Conservation (phyloP, 768 basidiomycete species). For the Tremella fuciformis region DNA sequence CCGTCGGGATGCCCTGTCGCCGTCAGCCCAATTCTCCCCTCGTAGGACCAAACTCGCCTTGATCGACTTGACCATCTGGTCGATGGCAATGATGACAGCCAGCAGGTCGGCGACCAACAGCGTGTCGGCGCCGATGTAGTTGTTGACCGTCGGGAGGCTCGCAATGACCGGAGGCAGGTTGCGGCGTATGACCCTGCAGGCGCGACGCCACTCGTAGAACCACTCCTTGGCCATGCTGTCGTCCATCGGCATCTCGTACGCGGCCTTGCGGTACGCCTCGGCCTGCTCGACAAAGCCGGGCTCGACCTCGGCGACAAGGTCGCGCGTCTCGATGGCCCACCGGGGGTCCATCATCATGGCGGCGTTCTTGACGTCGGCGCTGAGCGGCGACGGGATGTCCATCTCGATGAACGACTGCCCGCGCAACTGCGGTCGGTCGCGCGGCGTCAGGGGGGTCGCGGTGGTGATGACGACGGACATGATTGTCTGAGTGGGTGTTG, state of each 20-base stretch:
- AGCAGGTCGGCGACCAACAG: slow-evolving; percentile 2
- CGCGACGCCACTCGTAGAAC: neutral
- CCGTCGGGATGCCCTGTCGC: too few species aligned
- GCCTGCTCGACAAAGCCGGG: neutral
- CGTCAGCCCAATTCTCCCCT: too few species aligned
- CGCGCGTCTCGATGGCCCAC: neutral
- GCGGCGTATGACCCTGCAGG: neutral
- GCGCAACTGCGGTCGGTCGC: too few species aligned
- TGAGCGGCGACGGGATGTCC: too few species aligned
- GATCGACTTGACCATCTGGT: slow-evolving; percentile 2
- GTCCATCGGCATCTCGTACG: neutral
- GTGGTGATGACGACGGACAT: too few species aligned
- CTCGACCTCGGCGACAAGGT: neutral
- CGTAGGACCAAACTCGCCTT: neutral
- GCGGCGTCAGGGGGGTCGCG: too few species aligned
- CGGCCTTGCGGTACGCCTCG: neutral
- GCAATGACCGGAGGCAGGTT: neutral
- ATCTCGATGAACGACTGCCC: too few species aligned
- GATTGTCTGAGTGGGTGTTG: too few species aligned
- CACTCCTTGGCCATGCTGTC: neutral
- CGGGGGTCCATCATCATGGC: neutral
- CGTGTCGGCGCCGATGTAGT: neutral
- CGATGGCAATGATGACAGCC: neutral
- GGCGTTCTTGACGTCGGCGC: neutral
- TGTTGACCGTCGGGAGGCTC: neutral